Evolutionary conservation across 768 basidiomycete genomes (phyloP).

Genomic region (Hygrocybe punicea): DNA sequence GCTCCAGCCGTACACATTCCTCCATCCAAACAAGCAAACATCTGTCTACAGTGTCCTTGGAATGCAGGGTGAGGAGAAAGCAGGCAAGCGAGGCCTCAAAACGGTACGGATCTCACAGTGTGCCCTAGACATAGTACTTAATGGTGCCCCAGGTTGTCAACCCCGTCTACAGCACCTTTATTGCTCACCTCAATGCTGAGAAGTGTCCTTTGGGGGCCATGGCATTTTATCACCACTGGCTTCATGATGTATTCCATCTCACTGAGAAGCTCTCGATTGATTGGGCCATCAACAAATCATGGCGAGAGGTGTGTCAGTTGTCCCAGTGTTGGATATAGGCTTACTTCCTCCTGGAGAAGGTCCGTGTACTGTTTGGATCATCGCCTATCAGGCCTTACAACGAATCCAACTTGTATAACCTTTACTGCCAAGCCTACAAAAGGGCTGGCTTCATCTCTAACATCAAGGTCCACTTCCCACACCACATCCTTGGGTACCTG

Average conservation of each 20-base stretch:
- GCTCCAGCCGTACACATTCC: conserved; percentile 25
- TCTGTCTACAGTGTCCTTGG: conserved; percentile 21
- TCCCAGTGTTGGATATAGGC: neutral
- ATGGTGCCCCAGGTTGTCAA: conserved; percentile 24
- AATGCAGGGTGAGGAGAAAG: conserved; percentile 29
- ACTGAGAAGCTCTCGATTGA: conserved; percentile 18
- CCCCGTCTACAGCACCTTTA: conserved; percentile 27
- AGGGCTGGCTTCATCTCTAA: no score
- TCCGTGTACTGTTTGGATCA: neutral
- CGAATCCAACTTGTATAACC: conserved; percentile 20
- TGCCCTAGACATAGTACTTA: neutral
- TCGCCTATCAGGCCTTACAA: conserved; percentile 1
- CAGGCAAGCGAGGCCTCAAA: conserved; percentile 18
- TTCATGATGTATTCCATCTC: conserved; percentile 23
- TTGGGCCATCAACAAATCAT: conserved; percentile 27
- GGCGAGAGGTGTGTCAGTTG: conserved; percentile 24
- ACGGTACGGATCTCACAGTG: conserved; percentile 19
- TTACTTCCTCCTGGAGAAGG: neutral
- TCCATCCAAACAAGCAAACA: conserved; percentile 24
- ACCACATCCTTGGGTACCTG: conserved; percentile 1
- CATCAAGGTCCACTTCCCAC: no score
- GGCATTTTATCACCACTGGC: conserved; percentile 26
- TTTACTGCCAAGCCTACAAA: conserved; percentile 16
- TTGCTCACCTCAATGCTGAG: conserved; percentile 25
- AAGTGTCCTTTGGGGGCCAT: conserved; percentile 28